Evolutionary conservation across 805 yeast genomes (phyloP).

Genomic region (Isabelozyma gotoi): DNA sequence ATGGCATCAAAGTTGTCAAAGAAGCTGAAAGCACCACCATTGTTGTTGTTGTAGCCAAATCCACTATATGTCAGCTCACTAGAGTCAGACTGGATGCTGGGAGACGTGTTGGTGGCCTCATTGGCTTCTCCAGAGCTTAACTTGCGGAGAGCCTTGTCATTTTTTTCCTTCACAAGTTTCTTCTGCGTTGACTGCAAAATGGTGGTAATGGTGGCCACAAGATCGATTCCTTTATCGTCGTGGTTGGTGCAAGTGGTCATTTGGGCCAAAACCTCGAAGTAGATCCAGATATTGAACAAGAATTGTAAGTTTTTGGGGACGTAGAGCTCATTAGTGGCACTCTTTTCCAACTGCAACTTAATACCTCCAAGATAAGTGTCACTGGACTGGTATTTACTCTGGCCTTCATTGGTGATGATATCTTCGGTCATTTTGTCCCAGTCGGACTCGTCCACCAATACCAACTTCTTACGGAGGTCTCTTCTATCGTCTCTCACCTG

Average conservation of each 20-base stretch:
- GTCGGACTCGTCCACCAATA: conserved; percentile 29
- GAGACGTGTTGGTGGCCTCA: conserved; percentile 7
- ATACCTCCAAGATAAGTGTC: not conserved
- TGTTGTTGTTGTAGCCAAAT: conserved; percentile 4
- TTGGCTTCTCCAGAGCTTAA: conserved; percentile 2
- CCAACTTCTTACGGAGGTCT: conserved; percentile 22
- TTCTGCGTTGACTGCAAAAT: conserved; percentile 23
- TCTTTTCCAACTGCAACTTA: not conserved
- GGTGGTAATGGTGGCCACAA: conserved; percentile 40
- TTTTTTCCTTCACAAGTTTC: conserved; percentile 8
- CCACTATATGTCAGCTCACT: conserved; percentile 19
- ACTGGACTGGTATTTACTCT: not conserved
- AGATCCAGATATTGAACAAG: conserved; percentile 64
- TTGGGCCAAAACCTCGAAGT: conserved; percentile 65
- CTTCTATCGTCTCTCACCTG: conserved; percentile 3
- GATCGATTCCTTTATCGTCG: conserved; percentile 44
- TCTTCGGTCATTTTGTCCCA: conserved; percentile 27
- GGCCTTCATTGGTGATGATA: not conserved
- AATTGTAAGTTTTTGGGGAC: conserved; percentile 49
- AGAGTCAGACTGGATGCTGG: conserved; percentile 20
- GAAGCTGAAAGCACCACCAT: conserved; percentile 18
- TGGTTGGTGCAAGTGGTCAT: conserved; percentile 54
- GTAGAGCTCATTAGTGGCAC: conserved; percentile 6
- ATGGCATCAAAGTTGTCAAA: conserved; percentile 43
- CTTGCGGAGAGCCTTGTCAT: conserved; percentile 3